Evolutionary conservation across 2,329 filamentous ascomycete genomes (phyloP).

Genomic region (Trichoderma semiorbis): DNA sequence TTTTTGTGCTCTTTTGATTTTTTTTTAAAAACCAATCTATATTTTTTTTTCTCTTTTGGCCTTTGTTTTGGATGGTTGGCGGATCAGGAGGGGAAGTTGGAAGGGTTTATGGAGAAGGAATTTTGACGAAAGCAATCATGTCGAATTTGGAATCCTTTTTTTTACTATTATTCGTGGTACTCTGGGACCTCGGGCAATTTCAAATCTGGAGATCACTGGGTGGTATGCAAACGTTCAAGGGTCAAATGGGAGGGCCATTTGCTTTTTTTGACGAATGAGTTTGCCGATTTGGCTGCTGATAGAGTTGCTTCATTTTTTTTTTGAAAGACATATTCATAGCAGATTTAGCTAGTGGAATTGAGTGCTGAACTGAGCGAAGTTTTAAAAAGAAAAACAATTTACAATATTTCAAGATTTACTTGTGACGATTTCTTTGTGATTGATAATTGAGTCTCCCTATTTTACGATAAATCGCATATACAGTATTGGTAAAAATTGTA

Average conservation of each 20-base stretch:
- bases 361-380: constrained; percentile 1
- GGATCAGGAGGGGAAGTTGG: neutral
- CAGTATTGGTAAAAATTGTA: neutral
- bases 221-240: neutral
- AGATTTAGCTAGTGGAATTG: neutral
- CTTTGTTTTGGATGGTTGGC: neutral
- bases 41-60: constrained; percentile 1
- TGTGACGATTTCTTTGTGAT: neutral
- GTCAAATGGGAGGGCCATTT: neutral
- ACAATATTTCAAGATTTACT: neutral
- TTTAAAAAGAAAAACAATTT: neutral
- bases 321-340: neutral
- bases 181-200: neutral
- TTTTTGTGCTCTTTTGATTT: neutral
- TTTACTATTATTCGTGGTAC: neutral
- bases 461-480: neutral
- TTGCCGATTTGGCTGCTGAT: neutral
- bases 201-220: neutral
- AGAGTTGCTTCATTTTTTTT: constrained; percentile 1
- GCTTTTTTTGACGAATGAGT: neutral
- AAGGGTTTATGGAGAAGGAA: neutral
- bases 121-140: neutral
- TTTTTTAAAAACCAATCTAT: neutral
- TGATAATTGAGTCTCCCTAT: neutral
- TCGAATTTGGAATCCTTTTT: neutral